These are phyloP conservation scores for Nigrospora sphaerica DNA, from an alignment of 2,329 filamentous ascomycete genomes.

Conservation along the genomic window DNA sequence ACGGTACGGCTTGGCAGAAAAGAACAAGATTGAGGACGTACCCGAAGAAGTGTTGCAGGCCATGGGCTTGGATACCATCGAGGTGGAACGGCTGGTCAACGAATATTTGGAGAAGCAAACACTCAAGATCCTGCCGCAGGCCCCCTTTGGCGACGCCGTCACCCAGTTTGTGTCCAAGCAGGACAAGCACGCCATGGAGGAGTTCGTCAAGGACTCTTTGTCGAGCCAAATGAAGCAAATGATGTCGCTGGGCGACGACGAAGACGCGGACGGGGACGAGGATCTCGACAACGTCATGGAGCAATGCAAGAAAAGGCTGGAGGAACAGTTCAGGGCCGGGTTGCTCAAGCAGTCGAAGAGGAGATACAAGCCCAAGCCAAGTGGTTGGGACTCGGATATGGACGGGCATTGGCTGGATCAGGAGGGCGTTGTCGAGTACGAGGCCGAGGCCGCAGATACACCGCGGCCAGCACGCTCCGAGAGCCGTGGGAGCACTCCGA, in stretches of 20 bases:
- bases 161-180: conserved; percentile 91
- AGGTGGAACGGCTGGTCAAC: conserved; percentile 80
- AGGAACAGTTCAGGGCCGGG: conserved; percentile 64
- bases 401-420: conserved; percentile 83
- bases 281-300: conserved; percentile 71
- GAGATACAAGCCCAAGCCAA: conserved; percentile 68
- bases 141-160: conserved; percentile 87
- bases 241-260: conserved; percentile 57
- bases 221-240: conserved; percentile 64
- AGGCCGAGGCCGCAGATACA: conserved; percentile 27
- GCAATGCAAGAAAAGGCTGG: conserved; percentile 60
- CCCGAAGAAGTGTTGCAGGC: conserved; percentile 59
- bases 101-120: conserved; percentile 85
- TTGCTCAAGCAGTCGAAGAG: conserved; percentile 46
- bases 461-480: conserved; percentile 14
- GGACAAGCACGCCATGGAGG: conserved; percentile 85
- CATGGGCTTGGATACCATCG: conserved; percentile 66
- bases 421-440: conserved; percentile 56
- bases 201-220: conserved; percentile 68
- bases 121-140: conserved; percentile 86
- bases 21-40: conserved; percentile 45
- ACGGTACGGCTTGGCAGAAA: conserved; percentile 7
- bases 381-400: conserved; percentile 81
- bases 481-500: conserved; percentile 20
- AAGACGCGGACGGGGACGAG: conserved; percentile 44